Conservation (phyloP, 2,329 filamentous ascomycete genomes). For the Colletotrichum simmondsii region DNA sequence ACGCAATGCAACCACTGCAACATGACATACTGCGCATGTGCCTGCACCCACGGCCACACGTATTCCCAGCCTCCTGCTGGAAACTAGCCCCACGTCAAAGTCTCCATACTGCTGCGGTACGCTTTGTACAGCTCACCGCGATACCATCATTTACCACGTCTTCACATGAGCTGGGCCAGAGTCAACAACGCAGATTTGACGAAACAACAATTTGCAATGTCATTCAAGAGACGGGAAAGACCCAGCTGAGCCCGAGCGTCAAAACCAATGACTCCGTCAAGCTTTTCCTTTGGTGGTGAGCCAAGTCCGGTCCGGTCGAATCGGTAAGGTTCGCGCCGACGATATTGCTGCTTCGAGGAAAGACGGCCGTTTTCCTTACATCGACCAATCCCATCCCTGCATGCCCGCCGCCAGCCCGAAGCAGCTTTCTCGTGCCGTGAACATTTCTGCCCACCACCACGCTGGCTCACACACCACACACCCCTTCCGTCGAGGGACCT, state of each 20-base stretch:
- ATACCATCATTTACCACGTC: background rate
- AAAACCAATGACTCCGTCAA: background rate
- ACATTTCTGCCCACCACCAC: background rate
- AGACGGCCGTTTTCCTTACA: background rate
- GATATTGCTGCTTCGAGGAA: background rate
- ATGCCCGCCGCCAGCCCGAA: background rate
- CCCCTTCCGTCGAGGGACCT: background rate
- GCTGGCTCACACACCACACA: background rate
- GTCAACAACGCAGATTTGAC: background rate
- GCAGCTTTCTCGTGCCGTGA: background rate
- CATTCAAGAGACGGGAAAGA: background rate
- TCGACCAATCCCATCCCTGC: constrained; percentile 9
- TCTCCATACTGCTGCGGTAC: background rate
- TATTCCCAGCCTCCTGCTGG: background rate
- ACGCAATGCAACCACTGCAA: background rate
- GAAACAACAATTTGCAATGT: too few relatives aligned
- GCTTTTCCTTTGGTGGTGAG: background rate
- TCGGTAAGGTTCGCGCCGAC: background rate
- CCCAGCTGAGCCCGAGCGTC: background rate
- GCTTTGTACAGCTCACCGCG: background rate
- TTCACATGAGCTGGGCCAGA: background rate
- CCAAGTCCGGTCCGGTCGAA: background rate
- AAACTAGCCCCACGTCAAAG: background rate
- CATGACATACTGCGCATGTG: background rate
- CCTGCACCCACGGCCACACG: background rate